Base-by-base conservation (phyloP, 2,329 filamentous ascomycete genomes). In the Aspergillus terreus region DNA sequence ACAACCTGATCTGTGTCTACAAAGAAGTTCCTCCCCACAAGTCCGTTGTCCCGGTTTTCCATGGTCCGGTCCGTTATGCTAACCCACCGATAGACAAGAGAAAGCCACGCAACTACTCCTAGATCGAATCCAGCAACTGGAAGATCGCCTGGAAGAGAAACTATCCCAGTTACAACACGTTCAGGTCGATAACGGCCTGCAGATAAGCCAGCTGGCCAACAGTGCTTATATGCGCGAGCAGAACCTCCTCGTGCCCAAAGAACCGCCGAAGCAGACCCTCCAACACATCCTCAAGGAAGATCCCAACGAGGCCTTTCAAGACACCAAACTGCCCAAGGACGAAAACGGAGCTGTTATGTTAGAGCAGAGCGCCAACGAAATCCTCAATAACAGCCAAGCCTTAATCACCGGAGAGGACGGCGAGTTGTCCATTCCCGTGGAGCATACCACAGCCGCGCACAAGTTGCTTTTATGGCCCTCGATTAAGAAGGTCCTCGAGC, bases 381-480 rank as follows among this genome's bases (percentile, higher is more conserved):
- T 40, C 4, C 41, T 45, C 35, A 35, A 38, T 14, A 49, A 35
- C 36, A 30, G 47, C 6, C 46, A 49, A 33, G 27, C 44, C 2
- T 6, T 36, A 19, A 14, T 41, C 35, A 49, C 41, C 12, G 62
- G 64, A 5, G 67, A 71, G 27, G 68, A 70, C 25, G 84, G 83
- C 44, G 80, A 84, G 58, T 81, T 88, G 12, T 82, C 87, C 1
- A 88, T 95, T 50, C 88, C 90, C 1, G 82, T 85, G 25, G 89
- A 95, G 59, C 92, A 97, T 64, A 95, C 90, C 0, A 96, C 92
- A 0, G 83, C 90, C n/a, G 91, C 91, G 1, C 89, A 94, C 46
- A 82, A 91, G 56, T 76, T 97, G 15, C 75, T 97, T 25, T 78
- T 81, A 44, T 91, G 87, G 84, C 81, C 81, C 0, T 80, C 84